Conservation (phyloP, 805 yeast genomes). For the Pichia insulana region DNA sequence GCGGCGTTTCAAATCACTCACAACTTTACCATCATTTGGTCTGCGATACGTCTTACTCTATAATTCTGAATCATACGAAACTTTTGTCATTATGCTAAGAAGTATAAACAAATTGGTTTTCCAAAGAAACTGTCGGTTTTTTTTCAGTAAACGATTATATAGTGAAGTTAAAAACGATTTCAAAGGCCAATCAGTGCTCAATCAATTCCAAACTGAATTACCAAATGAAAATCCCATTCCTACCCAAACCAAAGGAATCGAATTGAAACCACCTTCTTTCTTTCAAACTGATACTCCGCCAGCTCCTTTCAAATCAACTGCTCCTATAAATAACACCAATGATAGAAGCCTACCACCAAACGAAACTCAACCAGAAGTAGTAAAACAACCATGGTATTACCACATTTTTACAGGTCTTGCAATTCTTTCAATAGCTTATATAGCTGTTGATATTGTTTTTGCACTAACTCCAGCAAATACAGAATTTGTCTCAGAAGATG, state of each 20-base stretch:
- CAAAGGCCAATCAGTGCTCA: conserved; percentile 3
- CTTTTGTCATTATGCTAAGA: too few relatives aligned
- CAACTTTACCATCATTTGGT: too few relatives aligned
- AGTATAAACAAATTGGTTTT: not conserved
- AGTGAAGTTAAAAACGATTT: not conserved
- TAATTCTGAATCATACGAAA: too few relatives aligned
- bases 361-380: not conserved
- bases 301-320: not conserved
- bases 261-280: not conserved
- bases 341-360: not conserved
- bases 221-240: not conserved
- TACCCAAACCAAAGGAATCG: not conserved
- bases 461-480: conserved; percentile 1
- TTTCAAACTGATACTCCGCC: conserved; percentile 4
- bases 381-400: not conserved
- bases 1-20: too few relatives aligned
- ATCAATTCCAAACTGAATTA: conserved; percentile 3
- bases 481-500: conserved; percentile 12
- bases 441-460: not conserved
- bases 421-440: not conserved
- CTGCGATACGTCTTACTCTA: too few relatives aligned
- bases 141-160: not conserved
- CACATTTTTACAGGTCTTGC: not conserved
- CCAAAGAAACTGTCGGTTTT: not conserved
- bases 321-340: not conserved